A percentile compares a stretch with the other conserved stretches of the same genome.
Evolutionary conservation across 805 yeast species (phyloP).

Genomic region (Starmerella riodocensis): DNA sequence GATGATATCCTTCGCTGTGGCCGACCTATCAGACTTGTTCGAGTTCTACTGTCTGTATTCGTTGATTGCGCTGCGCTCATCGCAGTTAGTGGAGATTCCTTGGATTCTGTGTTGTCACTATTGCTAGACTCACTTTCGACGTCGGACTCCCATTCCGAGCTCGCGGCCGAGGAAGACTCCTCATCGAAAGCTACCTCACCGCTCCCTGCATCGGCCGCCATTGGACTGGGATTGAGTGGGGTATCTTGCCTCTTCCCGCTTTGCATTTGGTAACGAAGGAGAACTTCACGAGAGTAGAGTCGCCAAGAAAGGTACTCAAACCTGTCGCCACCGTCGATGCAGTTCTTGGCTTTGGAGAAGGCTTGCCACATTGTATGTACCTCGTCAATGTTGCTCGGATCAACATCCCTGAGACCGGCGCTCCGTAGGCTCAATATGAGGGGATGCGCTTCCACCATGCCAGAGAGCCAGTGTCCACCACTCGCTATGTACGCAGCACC

Average conservation of each 20-base stretch:
- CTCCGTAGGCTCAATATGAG: constrained; percentile 18
- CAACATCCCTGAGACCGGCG: constrained; percentile 19
- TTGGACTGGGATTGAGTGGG: neutral
- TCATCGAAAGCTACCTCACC: neutral
- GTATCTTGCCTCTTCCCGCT: neutral
- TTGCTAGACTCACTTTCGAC: too few species aligned
- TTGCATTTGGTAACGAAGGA: too few species aligned
- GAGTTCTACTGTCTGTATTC: too few species aligned
- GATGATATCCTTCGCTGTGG: constrained; percentile 11
- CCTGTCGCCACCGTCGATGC: constrained; percentile 20
- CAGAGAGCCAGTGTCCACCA: too few species aligned
- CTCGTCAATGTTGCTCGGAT: constrained; percentile 20
- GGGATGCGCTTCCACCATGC: constrained; percentile 16
- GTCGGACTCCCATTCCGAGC: too few species aligned
- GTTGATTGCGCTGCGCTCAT: too few species aligned
- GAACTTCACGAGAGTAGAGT: constrained; percentile 19
- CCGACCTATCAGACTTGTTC: neutral
- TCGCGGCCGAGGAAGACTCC: too few species aligned
- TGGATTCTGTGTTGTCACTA: too few species aligned
- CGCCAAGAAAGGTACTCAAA: constrained; percentile 22
- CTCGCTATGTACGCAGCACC: too few species aligned
- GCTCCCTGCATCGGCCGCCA: neutral
- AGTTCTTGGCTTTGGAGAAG: constrained; percentile 19
- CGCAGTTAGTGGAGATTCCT: too few species aligned
- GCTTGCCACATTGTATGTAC: constrained; percentile 21